Base-by-base conservation (phyloP, 2,329 filamentous ascomycete species). In the Dryadomyces sulphureus region DNA sequence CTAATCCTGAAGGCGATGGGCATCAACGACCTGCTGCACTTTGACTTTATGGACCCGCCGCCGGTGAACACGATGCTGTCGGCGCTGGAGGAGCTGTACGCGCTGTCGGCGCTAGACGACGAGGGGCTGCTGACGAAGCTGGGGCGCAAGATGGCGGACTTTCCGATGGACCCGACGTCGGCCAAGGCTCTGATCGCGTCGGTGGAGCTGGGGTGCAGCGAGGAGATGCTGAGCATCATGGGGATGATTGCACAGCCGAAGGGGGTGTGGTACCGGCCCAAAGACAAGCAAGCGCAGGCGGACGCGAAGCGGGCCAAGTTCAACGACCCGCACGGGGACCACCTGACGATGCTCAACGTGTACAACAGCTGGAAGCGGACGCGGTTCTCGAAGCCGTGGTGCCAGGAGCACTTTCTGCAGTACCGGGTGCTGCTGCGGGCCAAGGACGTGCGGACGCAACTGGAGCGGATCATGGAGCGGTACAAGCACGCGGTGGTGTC, bases 1-100 rank as follows among this genome's bases (percentile, higher is more conserved):
- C 73, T 98, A 41, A 94, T 95, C 84, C 75, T 98, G 43, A 98
- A 98, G 61, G 92, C 92, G 0, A 96, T 98, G 88, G 92, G 93
- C 3, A 96, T 98, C 62, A 96, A 98, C 58, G 92, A 98, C 59
- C 70, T 98, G 1, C 72, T 98, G 12, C 88, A 94, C 59, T 98
- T 98, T 57, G 90, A 96, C 64, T 98, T 98, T 57, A 96, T 98
- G 90, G 92, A 98, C 57, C 89, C 92, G 0, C 92, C 92, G 0
- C 92, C 92, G 0, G 92, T 92, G 25, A 95, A 96, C 57, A 96
- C 92, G 12, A 95, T 96, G 87, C 74, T 98, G 52, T 94, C 88
- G 43, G 92, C 92, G 0, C 69, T 98, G 4, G 93, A 98, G 64
- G 92, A 96, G 59, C 71, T 98, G 0, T 98, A 98, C 58, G 87